Evolutionary conservation across 192 early-diverging fungal species (phyloP).

Genomic region (Pilaira anomala): DNA sequence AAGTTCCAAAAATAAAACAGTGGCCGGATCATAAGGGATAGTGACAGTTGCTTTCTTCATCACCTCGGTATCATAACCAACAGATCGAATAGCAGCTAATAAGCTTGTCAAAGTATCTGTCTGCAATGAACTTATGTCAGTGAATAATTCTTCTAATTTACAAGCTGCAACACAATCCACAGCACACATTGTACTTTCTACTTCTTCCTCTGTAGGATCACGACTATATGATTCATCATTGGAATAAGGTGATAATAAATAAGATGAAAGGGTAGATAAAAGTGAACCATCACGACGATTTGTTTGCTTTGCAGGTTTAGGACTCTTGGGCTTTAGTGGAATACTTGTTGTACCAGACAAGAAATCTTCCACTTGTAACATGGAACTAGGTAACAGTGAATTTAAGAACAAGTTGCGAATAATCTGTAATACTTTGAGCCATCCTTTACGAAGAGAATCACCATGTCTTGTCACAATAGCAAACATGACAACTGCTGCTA

Average conservation of each 20-base stretch:
- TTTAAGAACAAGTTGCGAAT: conserved; percentile 81
- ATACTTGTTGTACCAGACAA: conserved; percentile 64
- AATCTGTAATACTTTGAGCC: conserved; percentile 72
- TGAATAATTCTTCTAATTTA: conserved; percentile 67
- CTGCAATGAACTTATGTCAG: conserved; percentile 71
- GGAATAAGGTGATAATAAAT: conserved; percentile 66
- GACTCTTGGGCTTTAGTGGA: conserved; percentile 51
- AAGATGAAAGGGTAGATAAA: conserved; percentile 72
- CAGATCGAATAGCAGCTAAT: conserved; percentile 53
- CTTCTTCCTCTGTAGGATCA: conserved; percentile 70
- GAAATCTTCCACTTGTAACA: conserved; percentile 75
- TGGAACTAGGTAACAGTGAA: conserved; percentile 59
- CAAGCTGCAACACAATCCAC: conserved; percentile 68
- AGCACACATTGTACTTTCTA: conserved; percentile 61
- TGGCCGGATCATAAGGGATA: conserved; percentile 57
- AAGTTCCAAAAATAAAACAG: conserved; percentile 73
- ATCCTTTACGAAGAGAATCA: conserved; percentile 61
- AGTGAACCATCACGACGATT: conserved; percentile 59
- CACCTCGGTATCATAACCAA: conserved; percentile 34
- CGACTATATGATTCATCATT: conserved; percentile 49
- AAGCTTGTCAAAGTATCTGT: conserved; percentile 58
- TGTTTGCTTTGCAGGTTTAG: conserved; percentile 36
- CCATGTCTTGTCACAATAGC: conserved; percentile 66
- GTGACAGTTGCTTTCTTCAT: conserved; percentile 26
- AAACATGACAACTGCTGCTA: conserved; percentile 87